phyloP scores from a whole-genome alignment of 2,329 filamentous ascomycete species.

The Aureobasidium lini region DNA sequence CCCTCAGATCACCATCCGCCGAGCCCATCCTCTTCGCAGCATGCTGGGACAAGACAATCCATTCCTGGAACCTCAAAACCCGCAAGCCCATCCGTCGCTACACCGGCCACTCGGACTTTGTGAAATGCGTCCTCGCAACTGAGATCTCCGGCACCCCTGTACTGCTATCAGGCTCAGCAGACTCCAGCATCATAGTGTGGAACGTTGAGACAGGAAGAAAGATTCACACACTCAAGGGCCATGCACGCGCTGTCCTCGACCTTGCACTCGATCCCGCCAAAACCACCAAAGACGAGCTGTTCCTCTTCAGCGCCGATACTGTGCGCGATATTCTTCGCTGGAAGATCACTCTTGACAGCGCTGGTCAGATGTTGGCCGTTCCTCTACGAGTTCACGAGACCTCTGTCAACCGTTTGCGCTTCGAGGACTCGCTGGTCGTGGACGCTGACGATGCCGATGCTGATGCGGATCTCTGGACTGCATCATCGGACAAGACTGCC shows the following conservation, averaged over 20 bases:
- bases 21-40: slow-evolving; percentile 65
- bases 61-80: slow-evolving; percentile 68
- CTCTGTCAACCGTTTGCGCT: slow-evolving; percentile 73
- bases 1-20: slow-evolving; percentile 40
- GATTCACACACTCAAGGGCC: slow-evolving; percentile 71
- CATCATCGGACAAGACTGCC: slow-evolving; percentile 80
- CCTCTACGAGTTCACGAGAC: slow-evolving; percentile 78
- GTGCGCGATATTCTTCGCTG: slow-evolving; percentile 63
- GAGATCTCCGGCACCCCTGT: slow-evolving; percentile 53
- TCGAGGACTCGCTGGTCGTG: slow-evolving; percentile 43
- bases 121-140: slow-evolving; percentile 67
- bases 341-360: slow-evolving; percentile 50
- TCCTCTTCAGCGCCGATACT: slow-evolving; percentile 67
- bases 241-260: slow-evolving; percentile 69
- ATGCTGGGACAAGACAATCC: slow-evolving; percentile 89
- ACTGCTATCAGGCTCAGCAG: slow-evolving; percentile 40
- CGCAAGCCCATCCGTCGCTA: slow-evolving; percentile 51
- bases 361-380: slow-evolving; percentile 48
- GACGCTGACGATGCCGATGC: slow-evolving; percentile 22
- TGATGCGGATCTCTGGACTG: slow-evolving; percentile 78
- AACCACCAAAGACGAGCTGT: slow-evolving; percentile 36
- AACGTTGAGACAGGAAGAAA: slow-evolving; percentile 59
- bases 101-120: slow-evolving; percentile 76
- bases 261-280: slow-evolving; percentile 66
- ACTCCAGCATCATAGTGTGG: slow-evolving; percentile 62